Evolutionary conservation across 192 early-diverging fungal genomes (phyloP).

Genomic region (Entophlyctis helioformis): DNA sequence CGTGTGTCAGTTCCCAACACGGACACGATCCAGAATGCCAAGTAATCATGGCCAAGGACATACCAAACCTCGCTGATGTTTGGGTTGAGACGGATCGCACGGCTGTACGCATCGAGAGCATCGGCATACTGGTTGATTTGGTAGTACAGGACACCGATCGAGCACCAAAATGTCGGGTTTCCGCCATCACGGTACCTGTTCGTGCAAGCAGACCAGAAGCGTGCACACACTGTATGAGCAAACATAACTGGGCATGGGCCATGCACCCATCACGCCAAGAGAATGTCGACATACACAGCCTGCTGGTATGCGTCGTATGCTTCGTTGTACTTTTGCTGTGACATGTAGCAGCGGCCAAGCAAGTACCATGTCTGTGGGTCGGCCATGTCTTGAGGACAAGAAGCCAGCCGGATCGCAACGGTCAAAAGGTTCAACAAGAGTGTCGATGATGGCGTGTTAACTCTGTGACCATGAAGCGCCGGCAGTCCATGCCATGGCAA

Average conservation of each 20-base stretch:
- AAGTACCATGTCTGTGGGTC: constrained; percentile 95
- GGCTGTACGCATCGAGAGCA: constrained; percentile 92
- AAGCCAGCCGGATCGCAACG: not conserved
- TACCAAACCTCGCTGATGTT: constrained; percentile 95
- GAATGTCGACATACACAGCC: constrained; percentile 55
- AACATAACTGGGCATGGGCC: too few relatives aligned
- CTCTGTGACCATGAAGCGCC: too few relatives aligned
- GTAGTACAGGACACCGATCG: constrained; percentile 96
- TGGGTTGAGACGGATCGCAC: constrained; percentile 87
- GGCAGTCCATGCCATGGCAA: too few relatives aligned
- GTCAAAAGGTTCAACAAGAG: not conserved
- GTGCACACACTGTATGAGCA: too few relatives aligned
- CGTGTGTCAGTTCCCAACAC: too few relatives aligned
- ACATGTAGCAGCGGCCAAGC: constrained; percentile 94
- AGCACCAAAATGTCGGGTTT: constrained; percentile 97
- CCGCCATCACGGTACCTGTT: constrained; percentile 76
- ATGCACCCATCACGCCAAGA: too few relatives aligned
- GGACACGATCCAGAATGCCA: too few relatives aligned
- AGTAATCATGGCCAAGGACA: too few relatives aligned
- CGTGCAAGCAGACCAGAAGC: not conserved
- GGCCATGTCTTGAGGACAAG: constrained; percentile 40
- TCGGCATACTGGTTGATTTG: constrained; percentile 93
- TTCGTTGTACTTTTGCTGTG: constrained; percentile 83
- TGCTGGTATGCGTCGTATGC: constrained; percentile 98
- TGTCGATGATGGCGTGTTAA: not conserved